phyloP scores from a whole-genome alignment of 176 grass and related monocot species.

The Cymbopogon citratus region DNA sequence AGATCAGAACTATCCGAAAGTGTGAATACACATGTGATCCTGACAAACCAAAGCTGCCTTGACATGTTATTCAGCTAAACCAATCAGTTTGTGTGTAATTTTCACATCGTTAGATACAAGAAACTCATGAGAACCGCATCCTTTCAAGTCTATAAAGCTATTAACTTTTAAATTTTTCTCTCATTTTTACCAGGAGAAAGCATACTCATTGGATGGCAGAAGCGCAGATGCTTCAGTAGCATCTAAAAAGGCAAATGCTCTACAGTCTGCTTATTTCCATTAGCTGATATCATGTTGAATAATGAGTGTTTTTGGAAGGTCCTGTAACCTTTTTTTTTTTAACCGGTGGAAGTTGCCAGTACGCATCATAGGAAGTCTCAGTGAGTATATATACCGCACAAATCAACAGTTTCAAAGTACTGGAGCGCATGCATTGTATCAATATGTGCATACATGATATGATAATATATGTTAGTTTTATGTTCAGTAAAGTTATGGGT shows the following conservation, averaged over 20 bases:
- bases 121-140: background rate
- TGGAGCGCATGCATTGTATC: background rate
- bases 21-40: background rate
- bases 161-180: background rate
- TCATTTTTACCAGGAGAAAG: conserved; percentile 40
- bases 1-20: background rate
- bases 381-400: background rate
- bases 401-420: background rate
- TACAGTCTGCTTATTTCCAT: conserved; percentile 29
- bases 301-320: background rate
- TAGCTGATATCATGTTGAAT: background rate
- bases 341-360: background rate
- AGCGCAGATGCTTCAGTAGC: conserved; percentile 29
- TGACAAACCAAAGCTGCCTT: background rate
- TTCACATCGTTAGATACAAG: background rate
- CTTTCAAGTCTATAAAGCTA: background rate
- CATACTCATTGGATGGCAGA: conserved; percentile 41
- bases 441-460: background rate
- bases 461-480: background rate
- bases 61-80: background rate
- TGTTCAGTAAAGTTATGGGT: background rate
- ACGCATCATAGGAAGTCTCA: background rate
- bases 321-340: background rate
- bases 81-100: background rate
- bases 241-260: conserved; percentile 39